phyloP scores from a whole-genome alignment of 371 early-diverging fungal genomes.

The Mucor sp. region DNA sequence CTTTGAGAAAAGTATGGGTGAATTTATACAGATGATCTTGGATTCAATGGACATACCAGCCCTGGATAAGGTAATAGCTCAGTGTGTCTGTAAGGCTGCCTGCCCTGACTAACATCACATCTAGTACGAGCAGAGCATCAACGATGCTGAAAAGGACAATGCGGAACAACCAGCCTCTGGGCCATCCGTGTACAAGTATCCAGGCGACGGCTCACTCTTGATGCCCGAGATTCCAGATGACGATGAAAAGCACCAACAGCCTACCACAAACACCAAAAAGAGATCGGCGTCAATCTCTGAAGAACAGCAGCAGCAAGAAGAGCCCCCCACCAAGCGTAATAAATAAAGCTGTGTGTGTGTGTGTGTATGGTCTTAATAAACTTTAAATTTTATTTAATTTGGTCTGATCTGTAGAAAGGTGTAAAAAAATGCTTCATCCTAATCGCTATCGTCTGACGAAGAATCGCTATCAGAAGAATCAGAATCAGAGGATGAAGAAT shows the following conservation, averaged over 20 bases:
- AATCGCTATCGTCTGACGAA: slow-evolving; percentile 8
- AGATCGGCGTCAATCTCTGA: slow-evolving; percentile 2
- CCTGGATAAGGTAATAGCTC: slow-evolving; percentile 39
- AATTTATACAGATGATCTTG: slow-evolving; percentile 49
- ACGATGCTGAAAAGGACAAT: slow-evolving; percentile 6
- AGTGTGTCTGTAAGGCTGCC: not conserved
- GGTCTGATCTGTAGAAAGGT: not conserved
- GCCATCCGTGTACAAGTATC: slow-evolving; percentile 47
- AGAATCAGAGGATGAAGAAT: not conserved
- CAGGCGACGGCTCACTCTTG: slow-evolving; percentile 47
- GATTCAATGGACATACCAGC: slow-evolving; percentile 46
- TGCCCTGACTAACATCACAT: not conserved
- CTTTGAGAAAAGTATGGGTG: slow-evolving; percentile 52
- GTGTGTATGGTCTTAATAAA: not conserved
- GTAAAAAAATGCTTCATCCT: not conserved
- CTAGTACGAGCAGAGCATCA: slow-evolving; percentile 16
- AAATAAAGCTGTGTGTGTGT: not conserved
- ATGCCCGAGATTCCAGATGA: slow-evolving; percentile 43
- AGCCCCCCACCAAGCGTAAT: not conserved
- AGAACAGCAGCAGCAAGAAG: not conserved
- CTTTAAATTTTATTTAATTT: not conserved
- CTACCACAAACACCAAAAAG: not conserved
- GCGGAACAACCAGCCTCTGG: not conserved
- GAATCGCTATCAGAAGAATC: not conserved
- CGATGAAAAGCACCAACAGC: slow-evolving; percentile 6